These are phyloP conservation scores for Hemisphaericaspora lyxosophila DNA, from an alignment of 1,139 yeast species.

Conservation along the genomic window DNA sequence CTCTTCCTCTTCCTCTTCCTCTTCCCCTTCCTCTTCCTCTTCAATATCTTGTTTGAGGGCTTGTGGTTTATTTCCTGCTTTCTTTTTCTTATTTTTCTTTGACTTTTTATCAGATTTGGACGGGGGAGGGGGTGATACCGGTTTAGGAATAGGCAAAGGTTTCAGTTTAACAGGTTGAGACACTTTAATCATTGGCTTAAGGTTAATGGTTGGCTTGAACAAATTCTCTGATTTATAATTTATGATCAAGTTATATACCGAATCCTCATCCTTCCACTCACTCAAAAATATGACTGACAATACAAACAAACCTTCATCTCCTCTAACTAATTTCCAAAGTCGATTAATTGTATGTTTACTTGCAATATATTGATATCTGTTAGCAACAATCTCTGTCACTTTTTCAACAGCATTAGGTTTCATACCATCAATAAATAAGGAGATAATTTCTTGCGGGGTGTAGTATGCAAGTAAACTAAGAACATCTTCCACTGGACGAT, in stretches of 20 bases:
- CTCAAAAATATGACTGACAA: constrained; percentile 1
- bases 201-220: not conserved
- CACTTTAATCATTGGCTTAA: not conserved
- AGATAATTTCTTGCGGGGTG: not conserved
- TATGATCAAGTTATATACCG: constrained; percentile 1
- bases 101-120: not conserved
- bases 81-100: constrained; percentile 2
- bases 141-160: not conserved
- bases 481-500: not conserved
- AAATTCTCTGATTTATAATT: not conserved
- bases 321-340: constrained; percentile 9
- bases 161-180: not conserved
- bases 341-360: not conserved
- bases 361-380: not conserved
- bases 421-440: constrained; percentile 1
- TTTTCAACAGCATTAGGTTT: not conserved
- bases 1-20: not conserved
- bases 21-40: not conserved
- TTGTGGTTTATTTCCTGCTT: not conserved
- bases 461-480: not conserved
- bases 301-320: constrained; percentile 6
- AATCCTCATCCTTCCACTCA: constrained; percentile 1
- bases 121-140: not conserved
- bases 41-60: not conserved
- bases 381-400: not conserved